Conservation (phyloP, 345 rosid genomes). For the Hibiscus trionum region DNA sequence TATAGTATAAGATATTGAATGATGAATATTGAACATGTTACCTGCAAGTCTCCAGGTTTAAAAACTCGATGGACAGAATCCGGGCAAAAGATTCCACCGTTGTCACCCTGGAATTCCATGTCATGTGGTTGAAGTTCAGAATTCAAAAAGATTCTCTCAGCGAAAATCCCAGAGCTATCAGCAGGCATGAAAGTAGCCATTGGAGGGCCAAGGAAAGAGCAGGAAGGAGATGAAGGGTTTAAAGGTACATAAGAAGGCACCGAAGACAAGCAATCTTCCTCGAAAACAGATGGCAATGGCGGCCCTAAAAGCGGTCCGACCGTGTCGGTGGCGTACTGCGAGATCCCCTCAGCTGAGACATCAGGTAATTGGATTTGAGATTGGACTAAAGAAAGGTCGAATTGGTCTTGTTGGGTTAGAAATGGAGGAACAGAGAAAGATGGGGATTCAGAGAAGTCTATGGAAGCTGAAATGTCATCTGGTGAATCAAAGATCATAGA, state of each 20-base stretch:
- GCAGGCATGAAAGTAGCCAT: constrained; percentile 33
- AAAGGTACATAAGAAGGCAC: constrained; percentile 53
- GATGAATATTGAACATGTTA: constrained; percentile 14
- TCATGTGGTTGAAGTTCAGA: constrained; percentile 45
- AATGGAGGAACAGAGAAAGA: constrained; percentile 40
- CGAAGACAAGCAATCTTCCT: constrained; percentile 71
- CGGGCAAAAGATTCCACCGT: constrained; percentile 48
- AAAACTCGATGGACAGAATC: constrained; percentile 40
- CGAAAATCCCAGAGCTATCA: constrained; percentile 37
- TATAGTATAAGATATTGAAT: neutral
- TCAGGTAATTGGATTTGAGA: constrained; percentile 28
- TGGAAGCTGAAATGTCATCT: constrained; percentile 73
- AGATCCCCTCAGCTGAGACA: constrained; percentile 24
- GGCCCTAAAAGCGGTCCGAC: constrained; percentile 26
- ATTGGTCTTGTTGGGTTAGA: constrained; percentile 41
- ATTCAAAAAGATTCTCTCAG: constrained; percentile 32
- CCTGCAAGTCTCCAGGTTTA: constrained; percentile 63
- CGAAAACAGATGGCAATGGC: constrained; percentile 39
- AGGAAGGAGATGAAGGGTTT: constrained; percentile 50
- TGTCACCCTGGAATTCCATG: constrained; percentile 55
- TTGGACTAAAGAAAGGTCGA: constrained; percentile 47
- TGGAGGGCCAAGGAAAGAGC: constrained; percentile 41
- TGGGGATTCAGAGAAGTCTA: constrained; percentile 69
- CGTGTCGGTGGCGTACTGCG: constrained; percentile 24
- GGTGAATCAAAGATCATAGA: constrained; percentile 49